Percentiles rank a stretch among this genome's conserved stretches.
Evolutionary conservation across 1,284 basidiomycete genomes (phyloP).

Genomic region (Meira nashicola): DNA sequence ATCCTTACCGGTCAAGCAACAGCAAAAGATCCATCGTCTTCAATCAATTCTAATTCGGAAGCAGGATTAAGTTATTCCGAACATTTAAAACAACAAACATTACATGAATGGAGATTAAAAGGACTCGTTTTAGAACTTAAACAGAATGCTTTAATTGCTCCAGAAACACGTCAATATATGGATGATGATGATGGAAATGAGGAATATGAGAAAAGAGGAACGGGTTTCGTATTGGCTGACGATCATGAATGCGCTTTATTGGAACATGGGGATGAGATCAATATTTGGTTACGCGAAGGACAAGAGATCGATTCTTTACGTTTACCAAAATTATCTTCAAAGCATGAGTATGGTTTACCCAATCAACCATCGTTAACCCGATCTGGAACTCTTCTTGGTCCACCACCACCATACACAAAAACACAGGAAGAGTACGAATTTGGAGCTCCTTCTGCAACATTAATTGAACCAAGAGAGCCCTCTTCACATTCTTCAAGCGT

Average conservation of each 20-base stretch:
- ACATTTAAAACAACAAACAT: constrained; percentile 44
- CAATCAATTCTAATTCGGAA: background rate
- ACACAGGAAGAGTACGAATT: constrained; percentile 10
- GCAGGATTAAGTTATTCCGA: constrained; percentile 22
- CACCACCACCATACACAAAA: background rate
- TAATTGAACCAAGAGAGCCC: constrained; percentile 41
- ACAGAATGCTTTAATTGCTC: constrained; percentile 36
- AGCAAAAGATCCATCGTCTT: background rate
- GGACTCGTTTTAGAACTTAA: constrained; percentile 47
- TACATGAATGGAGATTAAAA: constrained; percentile 48
- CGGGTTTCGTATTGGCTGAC: constrained; percentile 44
- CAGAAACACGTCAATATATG: constrained; percentile 16
- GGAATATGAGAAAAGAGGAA: constrained; percentile 14
- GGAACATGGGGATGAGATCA: constrained; percentile 47
- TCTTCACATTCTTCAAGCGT: constrained; percentile 49
- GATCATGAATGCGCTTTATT: constrained; percentile 49
- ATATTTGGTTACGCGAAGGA: constrained; percentile 27
- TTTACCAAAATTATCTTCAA: constrained; percentile 32
- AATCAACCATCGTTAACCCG: constrained; percentile 1
- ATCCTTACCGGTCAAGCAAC: constrained; percentile 39
- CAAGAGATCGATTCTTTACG: constrained; percentile 33
- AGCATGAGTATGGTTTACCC: constrained; percentile 38
- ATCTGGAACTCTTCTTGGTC: background rate
- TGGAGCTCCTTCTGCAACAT: constrained; percentile 34
- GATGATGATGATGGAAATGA: constrained; percentile 12